Evolutionary conservation across 2,329 filamentous ascomycete species (phyloP), one percentile per base, ranked within the genome.

Genomic region (Microthyrium microscopicum): DNA sequence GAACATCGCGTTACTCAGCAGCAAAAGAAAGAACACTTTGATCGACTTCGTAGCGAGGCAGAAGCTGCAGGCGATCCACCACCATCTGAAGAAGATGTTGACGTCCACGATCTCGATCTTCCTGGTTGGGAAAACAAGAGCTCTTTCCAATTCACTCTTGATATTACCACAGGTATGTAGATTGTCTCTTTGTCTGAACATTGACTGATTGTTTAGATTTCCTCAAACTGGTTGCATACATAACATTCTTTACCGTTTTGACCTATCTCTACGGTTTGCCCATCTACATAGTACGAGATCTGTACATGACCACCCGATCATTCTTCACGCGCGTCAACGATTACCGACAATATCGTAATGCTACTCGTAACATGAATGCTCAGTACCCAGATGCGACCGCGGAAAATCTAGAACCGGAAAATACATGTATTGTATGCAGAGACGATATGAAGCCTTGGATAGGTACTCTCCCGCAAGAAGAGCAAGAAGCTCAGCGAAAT

Each of bases 91-190:
- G 73, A 82, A 30, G 78, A 87, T 37, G 68, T 94, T 15, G 82
- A 94, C 39, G 85, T 93, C 52, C 82, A 89, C 61, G 85, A 98
- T 44, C 77, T 89, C 34, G 89, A 98, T 51, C 82, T 94, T 15
- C 80, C 85, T 4, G 89, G 87, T 7, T 98, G 89, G 89, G 84
- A 94, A 49, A 75, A 82, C 39, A 98, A 95, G 61, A 83, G 89
- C 24, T 79, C 89, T 45, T 95, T 80, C 70, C 66, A 94, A 11
- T 73, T 98, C 44, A 84, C 77, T 48, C 64, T 95, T 38, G 87
- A 98, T 52, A 68, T 98, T 13, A 54, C 78, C 27, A 83, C 79
- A 31, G 78, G 78, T 82, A 62, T 54, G 70, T 46, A 18, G 13
- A 5, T 16, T 5, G 24, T 17, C 5, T 1, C 17, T 20, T 28